A percentile compares a stretch with the other conserved stretches of the same genome.
Conservation (phyloP, 306 rosid genomes). For the Medicago ruthenica region DNA sequence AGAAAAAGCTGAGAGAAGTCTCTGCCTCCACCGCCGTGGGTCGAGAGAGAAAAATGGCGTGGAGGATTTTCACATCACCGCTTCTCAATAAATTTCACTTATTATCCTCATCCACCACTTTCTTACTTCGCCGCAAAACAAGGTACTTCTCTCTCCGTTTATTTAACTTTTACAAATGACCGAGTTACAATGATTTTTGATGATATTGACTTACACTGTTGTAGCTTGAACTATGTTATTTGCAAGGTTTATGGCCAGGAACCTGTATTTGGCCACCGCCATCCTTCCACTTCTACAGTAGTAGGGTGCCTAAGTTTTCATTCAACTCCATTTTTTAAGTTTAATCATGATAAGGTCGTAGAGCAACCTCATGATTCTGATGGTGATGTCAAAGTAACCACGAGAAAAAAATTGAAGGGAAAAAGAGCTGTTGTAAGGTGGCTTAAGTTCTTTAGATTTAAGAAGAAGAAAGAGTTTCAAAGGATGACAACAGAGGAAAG, state of each 20-base stretch:
- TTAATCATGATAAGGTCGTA: slow-evolving; percentile 46
- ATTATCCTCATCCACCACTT: background rate
- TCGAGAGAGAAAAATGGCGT: background rate
- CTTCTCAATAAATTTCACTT: background rate
- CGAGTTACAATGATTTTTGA: no score
- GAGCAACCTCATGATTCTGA: slow-evolving; percentile 43
- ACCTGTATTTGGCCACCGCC: slow-evolving; percentile 33
- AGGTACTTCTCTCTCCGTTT: background rate
- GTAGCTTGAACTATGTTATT: slow-evolving; percentile 52
- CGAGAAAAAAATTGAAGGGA: slow-evolving; percentile 76
- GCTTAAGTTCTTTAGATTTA: slow-evolving; percentile 85
- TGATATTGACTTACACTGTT: no score
- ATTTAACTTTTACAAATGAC: no score
- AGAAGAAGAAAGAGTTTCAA: slow-evolving; percentile 79
- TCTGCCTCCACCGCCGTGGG: no score
- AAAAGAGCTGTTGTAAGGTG: slow-evolving; percentile 91
- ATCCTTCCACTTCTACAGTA: slow-evolving; percentile 14
- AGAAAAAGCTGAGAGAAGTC: no score
- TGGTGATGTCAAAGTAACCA: slow-evolving; percentile 48
- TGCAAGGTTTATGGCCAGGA: slow-evolving; percentile 43
- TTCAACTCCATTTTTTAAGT: slow-evolving; percentile 47
- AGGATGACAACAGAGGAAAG: slow-evolving; percentile 91
- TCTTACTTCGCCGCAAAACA: background rate
- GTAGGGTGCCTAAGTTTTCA: slow-evolving; percentile 56
- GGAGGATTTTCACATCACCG: background rate